Conservation (phyloP, 1,284 basidiomycete species). For the Rhodotorula mucilaginosa region DNA sequence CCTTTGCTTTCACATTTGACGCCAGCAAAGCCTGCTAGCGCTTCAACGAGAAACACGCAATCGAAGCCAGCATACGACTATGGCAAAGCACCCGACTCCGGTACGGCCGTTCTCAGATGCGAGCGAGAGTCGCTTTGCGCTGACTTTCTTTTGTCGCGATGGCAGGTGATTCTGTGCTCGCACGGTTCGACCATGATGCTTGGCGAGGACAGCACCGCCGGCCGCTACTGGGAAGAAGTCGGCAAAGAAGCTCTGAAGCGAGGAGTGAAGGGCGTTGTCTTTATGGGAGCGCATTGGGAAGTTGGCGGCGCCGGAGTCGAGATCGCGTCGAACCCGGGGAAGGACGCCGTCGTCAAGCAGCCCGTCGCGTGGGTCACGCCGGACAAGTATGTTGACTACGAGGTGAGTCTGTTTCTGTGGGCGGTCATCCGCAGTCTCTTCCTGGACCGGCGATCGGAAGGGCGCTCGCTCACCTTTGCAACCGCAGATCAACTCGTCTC, state of each 20-base stretch:
- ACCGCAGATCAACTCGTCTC: conserved; percentile 34
- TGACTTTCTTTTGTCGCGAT: too few species aligned
- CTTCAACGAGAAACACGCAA: too few species aligned
- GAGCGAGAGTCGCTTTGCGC: background rate
- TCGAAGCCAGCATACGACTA: background rate
- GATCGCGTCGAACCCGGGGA: conserved; percentile 34
- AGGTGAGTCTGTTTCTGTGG: background rate
- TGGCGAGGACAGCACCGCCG: conserved; percentile 39
- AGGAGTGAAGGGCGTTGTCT: conserved; percentile 40
- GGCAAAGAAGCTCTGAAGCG: conserved; percentile 37
- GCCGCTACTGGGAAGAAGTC: conserved; percentile 38
- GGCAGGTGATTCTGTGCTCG: conserved; percentile 14
- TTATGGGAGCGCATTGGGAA: conserved; percentile 45
- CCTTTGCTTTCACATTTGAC: too few species aligned
- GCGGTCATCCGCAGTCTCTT: background rate
- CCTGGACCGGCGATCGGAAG: too few species aligned
- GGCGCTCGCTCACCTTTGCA: too few species aligned
- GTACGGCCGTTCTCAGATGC: background rate
- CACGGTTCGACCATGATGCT: conserved; percentile 45
- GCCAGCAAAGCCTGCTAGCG: too few species aligned
- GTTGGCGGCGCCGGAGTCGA: conserved; percentile 33
- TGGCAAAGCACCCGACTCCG: conserved; percentile 1
- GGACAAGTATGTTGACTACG: conserved; percentile 38
- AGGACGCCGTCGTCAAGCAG: conserved; percentile 36
- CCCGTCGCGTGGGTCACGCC: conserved; percentile 43